These are phyloP conservation scores for Lepiota venenata DNA, from an alignment of 768 basidiomycete genomes.

Conservation along the genomic window DNA sequence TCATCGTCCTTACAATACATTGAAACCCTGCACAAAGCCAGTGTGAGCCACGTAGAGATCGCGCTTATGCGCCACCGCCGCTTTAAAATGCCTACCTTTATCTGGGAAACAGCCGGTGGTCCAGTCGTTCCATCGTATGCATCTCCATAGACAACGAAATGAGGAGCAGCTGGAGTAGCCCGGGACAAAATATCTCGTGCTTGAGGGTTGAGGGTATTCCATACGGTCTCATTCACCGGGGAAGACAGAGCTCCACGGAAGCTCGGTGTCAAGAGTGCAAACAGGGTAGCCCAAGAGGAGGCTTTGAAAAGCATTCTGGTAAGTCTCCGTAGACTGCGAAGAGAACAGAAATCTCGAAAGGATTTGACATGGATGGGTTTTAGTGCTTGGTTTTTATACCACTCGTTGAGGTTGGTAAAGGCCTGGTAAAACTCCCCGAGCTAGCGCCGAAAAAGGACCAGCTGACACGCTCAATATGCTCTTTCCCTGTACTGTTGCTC, in stretches of 20 bases:
- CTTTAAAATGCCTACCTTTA: constrained; percentile 29
- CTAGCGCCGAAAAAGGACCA: not conserved
- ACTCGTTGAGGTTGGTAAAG: not conserved
- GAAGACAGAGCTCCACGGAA: not conserved
- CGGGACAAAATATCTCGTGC: constrained; percentile 30
- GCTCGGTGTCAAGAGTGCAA: not conserved
- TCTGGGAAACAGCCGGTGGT: constrained; percentile 42
- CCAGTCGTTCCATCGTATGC: constrained; percentile 41
- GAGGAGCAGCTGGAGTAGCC: constrained; percentile 44
- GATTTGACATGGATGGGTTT: not conserved
- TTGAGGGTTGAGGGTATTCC: constrained; percentile 24
- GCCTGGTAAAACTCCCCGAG: not conserved
- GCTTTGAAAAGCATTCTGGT: not conserved
- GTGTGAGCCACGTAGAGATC: not conserved
- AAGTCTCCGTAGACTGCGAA: not conserved
- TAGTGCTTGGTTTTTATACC: not conserved
- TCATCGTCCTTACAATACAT: constrained; percentile 45
- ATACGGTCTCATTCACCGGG: constrained; percentile 1
- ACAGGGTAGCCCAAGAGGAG: not conserved
- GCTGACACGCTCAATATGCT: not conserved
- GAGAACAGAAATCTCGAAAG: not conserved
- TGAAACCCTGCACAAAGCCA: constrained; percentile 41
- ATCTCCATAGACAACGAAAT: constrained; percentile 45
- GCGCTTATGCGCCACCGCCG: no score
- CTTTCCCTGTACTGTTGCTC: not conserved